Base-by-base conservation (phyloP, 2,329 filamentous ascomycete species). In the Emericellopsis atlantica region DNA sequence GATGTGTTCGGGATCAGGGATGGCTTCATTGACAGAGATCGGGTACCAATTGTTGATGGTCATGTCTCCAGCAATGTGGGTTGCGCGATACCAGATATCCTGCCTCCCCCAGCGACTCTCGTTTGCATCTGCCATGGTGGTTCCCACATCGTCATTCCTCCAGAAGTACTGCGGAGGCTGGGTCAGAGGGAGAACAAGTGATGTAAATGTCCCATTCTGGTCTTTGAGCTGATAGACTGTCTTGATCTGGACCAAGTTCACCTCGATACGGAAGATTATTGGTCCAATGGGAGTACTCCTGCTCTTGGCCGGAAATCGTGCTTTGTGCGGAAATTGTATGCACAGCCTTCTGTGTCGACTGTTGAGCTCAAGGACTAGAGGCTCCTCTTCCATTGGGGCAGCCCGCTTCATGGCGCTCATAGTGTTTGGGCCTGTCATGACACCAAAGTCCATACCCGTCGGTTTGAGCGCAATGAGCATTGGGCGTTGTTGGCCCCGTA, bases 361-460 rank as follows among this genome's bases (percentile, higher is more conserved):
- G 12, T 29, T 7, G 26, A 29, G 26, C 26, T 29, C 26, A 12
- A 29, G 26, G 26, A 29, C 26, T 29, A 29, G 9, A 12, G 26
- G 26, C 26, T 29, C 26, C 26, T 29, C 12, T 18, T 21, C 21
- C 14, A 14, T 29, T n/a, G 26, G 31, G 7, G 18, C 16, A 15
- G 16, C 18, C 4, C 22, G 34, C 16, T n/a, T 21, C 11, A 36
- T 36, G 5, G 34, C 14, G 14, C 9, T 18, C 26, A 88, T 76
- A 0, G 64, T 62, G 3, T 59, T 61, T 5, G 72, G 67, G 1
- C 67, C 58, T 2, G 69, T 49, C 59, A 77, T 67, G 33, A 76
- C 63, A 0, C 84, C 83, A 48, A 88, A 81, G 15, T 76, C 69
- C 2, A 88, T 51, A 9, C 9, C 26, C 8, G 12, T 29, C 9